Evolutionary conservation across 306 rosid genomes (phyloP).

Genomic region (Lablab purpureus): DNA sequence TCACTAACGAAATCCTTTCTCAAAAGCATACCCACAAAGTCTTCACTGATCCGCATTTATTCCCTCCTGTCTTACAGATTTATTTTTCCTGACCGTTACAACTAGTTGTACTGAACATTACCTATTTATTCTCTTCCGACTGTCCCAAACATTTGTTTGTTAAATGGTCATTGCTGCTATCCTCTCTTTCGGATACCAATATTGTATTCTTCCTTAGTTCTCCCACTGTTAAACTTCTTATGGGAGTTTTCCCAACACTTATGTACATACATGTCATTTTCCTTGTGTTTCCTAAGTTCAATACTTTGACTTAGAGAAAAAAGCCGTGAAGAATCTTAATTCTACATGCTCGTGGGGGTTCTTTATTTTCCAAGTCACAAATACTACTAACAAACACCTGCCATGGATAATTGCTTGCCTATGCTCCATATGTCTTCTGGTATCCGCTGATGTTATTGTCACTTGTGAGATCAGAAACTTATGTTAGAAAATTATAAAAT

Average conservation of each 20-base stretch:
- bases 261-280: not conserved
- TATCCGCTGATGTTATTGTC: slow-evolving; percentile 5
- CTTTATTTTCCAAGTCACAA: not conserved
- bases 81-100: too few relatives aligned
- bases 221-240: not conserved
- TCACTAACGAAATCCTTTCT: not conserved
- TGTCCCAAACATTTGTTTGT: not conserved
- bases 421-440: slow-evolving; percentile 12
- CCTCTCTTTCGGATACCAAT: not conserved
- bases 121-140: too few relatives aligned
- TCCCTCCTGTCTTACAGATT: not conserved
- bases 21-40: not conserved
- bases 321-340: slow-evolving; percentile 16
- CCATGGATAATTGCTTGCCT: slow-evolving; percentile 24
- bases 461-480: not conserved
- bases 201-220: not conserved
- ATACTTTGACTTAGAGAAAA: slow-evolving; percentile 14
- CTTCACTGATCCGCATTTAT: not conserved
- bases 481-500: slow-evolving; percentile 14
- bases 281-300: slow-evolving; percentile 26
- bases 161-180: not conserved
- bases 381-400: not conserved
- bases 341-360: not conserved
- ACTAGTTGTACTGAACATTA: too few relatives aligned
- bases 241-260: not conserved